Percentiles rank a stretch among this genome's conserved stretches.
Conservation (phyloP, 805 yeast species). For the Jamesozyma piceae region DNA sequence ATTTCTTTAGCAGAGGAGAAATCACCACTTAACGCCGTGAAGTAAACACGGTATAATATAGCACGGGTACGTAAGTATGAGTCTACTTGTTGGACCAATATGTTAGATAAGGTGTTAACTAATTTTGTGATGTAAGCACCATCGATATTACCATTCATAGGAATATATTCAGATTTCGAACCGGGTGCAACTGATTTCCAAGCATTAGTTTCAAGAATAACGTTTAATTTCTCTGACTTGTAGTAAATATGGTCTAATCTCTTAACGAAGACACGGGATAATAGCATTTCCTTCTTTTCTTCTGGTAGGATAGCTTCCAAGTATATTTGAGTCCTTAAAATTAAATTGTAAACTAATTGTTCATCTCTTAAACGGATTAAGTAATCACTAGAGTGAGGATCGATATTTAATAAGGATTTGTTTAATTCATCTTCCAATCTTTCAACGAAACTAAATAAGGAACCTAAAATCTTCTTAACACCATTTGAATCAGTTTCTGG, state of each 20-base stretch:
- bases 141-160: conserved; percentile 21
- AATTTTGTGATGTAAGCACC: conserved; percentile 43
- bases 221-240: conserved; percentile 73
- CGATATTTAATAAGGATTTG: conserved; percentile 76
- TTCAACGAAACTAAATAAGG: conserved; percentile 78
- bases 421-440: conserved; percentile 92
- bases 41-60: conserved; percentile 75
- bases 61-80: conserved; percentile 72
- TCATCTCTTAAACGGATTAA: conserved; percentile 86
- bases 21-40: conserved; percentile 80
- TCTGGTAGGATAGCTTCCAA: conserved; percentile 54
- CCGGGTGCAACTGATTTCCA: conserved; percentile 44
- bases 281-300: conserved; percentile 41
- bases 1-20: conserved; percentile 81
- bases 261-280: conserved; percentile 67
- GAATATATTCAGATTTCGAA: conserved; percentile 21
- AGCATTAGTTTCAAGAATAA: conserved; percentile 60
- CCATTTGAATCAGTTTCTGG: conserved; percentile 55
- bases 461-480: conserved; percentile 67
- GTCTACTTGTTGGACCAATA: conserved; percentile 58
- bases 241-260: conserved; percentile 89
- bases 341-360: conserved; percentile 58
- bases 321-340: conserved; percentile 80
- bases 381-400: conserved; percentile 93
- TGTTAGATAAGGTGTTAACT: conserved; percentile 55